These are phyloP conservation scores for Sarocladiaceae sp. DNA, from an alignment of 2,329 filamentous ascomycete species.

Conservation along the genomic window DNA sequence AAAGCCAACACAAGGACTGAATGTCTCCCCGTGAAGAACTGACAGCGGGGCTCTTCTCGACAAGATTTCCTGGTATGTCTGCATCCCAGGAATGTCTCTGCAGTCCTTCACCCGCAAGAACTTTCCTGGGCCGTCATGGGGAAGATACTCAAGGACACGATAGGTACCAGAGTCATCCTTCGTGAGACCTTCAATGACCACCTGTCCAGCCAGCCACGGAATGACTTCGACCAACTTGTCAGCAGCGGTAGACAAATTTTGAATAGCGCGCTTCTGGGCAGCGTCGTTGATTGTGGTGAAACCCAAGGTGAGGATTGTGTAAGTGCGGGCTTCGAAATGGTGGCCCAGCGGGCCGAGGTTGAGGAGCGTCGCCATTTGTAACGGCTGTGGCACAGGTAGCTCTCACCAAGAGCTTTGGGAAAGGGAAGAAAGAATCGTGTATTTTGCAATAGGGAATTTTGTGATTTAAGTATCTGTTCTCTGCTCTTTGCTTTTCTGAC, in stretches of 20 bases:
- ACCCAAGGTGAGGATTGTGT: constrained; percentile 1
- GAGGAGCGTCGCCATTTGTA: constrained; percentile 7
- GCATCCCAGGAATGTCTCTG: not conserved
- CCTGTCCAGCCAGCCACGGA: constrained; percentile 3
- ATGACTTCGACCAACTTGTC: constrained; percentile 1
- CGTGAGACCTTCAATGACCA: not conserved
- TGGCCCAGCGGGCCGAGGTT: not conserved
- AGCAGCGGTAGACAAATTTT: not conserved
- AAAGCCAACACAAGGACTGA: constrained; percentile 1
- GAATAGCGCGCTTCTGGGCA: not conserved
- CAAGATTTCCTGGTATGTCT: not conserved
- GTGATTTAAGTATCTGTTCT: too few species aligned
- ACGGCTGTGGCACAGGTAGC: too few species aligned
- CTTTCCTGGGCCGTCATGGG: constrained; percentile 1
- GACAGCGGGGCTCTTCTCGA: not conserved
- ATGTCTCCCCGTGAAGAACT: not conserved
- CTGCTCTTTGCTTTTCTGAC: too few species aligned
- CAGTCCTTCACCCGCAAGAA: not conserved
- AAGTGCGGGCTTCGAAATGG: not conserved
- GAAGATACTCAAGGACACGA: not conserved
- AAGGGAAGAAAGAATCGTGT: too few species aligned
- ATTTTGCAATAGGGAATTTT: too few species aligned
- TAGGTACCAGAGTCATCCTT: not conserved
- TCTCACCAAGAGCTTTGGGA: too few species aligned
- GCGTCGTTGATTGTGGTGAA: not conserved